Conservation (phyloP, 2,329 filamentous ascomycete genomes). For the Penicillium sp. region DNA sequence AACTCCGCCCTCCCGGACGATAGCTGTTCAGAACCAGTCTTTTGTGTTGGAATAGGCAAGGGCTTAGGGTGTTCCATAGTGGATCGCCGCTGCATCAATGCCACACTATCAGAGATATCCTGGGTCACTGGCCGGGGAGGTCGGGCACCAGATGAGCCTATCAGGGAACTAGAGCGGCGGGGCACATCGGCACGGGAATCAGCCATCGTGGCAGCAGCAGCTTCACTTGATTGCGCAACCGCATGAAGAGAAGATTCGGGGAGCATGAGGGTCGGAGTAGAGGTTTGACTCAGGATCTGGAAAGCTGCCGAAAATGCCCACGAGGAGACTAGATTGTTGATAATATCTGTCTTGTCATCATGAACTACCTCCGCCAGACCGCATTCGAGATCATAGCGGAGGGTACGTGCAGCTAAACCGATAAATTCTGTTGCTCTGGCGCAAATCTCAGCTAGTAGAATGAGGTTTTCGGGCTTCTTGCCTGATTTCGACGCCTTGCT, state of each 20-base stretch:
- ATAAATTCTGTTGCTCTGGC: slow-evolving; percentile 81
- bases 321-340: slow-evolving; percentile 49
- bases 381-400: slow-evolving; percentile 74
- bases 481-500: slow-evolving; percentile 54
- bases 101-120: slow-evolving; percentile 34
- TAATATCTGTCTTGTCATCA: slow-evolving; percentile 36
- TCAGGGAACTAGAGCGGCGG: slow-evolving; percentile 42
- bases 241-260: slow-evolving; percentile 40
- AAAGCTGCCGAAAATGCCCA: slow-evolving; percentile 48
- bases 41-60: slow-evolving; percentile 45
- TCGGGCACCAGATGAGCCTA: slow-evolving; percentile 18
- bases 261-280: slow-evolving; percentile 36
- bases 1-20: slow-evolving; percentile 81
- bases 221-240: slow-evolving; percentile 25
- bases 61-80: slow-evolving; percentile 44
- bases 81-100: slow-evolving; percentile 40
- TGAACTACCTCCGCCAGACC: slow-evolving; percentile 52
- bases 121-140: slow-evolving; percentile 29
- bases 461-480: slow-evolving; percentile 68
- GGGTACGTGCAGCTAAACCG: slow-evolving; percentile 72
- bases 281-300: slow-evolving; percentile 46
- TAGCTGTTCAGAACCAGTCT: slow-evolving; percentile 72
- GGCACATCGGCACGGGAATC: slow-evolving; percentile 35
- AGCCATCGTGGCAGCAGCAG: slow-evolving; percentile 18
- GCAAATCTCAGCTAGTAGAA: slow-evolving; percentile 82